Evolutionary conservation across 352 stramenopile species (phyloP).

Genomic region (Pythium sp.): DNA sequence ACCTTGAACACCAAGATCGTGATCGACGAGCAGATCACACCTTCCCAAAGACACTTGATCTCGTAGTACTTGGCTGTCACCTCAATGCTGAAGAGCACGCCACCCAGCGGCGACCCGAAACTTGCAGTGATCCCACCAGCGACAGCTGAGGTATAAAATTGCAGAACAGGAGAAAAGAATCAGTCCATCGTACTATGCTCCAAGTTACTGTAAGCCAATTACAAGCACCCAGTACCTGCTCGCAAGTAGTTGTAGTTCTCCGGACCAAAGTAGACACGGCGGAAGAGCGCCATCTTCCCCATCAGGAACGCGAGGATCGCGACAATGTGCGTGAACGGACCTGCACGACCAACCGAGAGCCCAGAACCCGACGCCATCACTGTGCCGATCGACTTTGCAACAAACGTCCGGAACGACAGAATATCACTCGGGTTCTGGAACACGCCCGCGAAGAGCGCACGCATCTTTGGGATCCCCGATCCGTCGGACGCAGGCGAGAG

Average conservation of each 20-base stretch:
- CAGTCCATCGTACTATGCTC: neutral
- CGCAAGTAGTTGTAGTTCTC: constrained; percentile 74
- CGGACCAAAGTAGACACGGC: constrained; percentile 57
- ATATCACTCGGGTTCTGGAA: constrained; percentile 71
- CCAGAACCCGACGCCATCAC: constrained; percentile 62
- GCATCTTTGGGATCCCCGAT: constrained; percentile 76
- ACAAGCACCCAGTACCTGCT: constrained; percentile 30
- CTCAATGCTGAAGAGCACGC: constrained; percentile 84
- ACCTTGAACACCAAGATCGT: constrained; percentile 79
- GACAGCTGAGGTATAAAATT: constrained; percentile 31
- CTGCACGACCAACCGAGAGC: constrained; percentile 63
- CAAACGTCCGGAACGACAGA: constrained; percentile 57
- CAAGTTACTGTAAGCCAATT: neutral
- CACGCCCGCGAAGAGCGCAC: constrained; percentile 65
- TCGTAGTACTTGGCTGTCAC: constrained; percentile 84
- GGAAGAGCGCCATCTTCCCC: constrained; percentile 62
- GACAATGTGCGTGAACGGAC: constrained; percentile 76
- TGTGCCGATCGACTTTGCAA: constrained; percentile 68
- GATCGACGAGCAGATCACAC: constrained; percentile 76
- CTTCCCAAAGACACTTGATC: constrained; percentile 84
- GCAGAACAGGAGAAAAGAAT: neutral
- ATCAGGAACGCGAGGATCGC: constrained; percentile 72
- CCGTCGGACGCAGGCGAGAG: constrained; percentile 65
- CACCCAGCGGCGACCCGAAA: constrained; percentile 75
- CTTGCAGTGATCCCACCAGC: constrained; percentile 77